Conservation (phyloP, 108 stramenopile species). For the Cyclotella sp. region DNA sequence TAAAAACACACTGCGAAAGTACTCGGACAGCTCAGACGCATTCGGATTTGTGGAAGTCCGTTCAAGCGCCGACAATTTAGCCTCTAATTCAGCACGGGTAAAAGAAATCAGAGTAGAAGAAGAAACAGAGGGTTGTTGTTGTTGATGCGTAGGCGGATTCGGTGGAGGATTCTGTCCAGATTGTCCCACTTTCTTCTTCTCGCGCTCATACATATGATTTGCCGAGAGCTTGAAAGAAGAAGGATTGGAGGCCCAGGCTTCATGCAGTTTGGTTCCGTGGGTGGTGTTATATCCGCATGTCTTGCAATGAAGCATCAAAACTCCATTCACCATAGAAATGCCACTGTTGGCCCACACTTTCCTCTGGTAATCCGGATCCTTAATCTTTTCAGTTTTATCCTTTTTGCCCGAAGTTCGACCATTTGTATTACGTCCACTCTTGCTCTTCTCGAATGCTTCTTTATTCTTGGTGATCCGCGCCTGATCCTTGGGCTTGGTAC, state of each 20-base stretch:
- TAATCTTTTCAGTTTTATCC: slow-evolving; percentile 5
- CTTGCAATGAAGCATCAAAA: not conserved
- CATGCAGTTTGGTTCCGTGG: not conserved
- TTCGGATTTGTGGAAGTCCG: not conserved
- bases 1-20: not conserved
- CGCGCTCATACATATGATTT: not conserved
- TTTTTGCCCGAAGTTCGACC: no score
- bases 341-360: not conserved
- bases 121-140: not conserved
- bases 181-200: no score
- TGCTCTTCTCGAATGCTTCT: not conserved
- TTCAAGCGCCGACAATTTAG: not conserved
- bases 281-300: not conserved
- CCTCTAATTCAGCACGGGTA: not conserved
- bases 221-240: not conserved
- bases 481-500: not conserved
- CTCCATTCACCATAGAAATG: not conserved
- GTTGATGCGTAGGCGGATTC: not conserved
- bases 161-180: not conserved
- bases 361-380: slow-evolving; percentile 4
- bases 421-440: no score
- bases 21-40: not conserved
- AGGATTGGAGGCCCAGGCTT: not conserved
- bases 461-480: not conserved
- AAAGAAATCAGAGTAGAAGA: not conserved